Conservation (phyloP, 495 filamentous ascomycete genomes). For the Viridothelium virens region DNA sequence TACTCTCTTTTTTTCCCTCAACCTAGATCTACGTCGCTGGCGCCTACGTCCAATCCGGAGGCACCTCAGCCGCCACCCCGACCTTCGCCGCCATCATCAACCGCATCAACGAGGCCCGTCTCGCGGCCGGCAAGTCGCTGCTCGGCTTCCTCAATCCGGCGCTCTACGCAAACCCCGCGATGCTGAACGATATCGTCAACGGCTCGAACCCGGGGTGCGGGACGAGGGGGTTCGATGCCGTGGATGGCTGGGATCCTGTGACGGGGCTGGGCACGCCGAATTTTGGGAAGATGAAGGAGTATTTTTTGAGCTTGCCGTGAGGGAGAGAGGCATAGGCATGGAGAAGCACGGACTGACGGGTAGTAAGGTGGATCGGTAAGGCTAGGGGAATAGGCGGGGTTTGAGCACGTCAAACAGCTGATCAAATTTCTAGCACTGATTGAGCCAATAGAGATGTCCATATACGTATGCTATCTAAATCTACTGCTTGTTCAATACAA, state of each 20-base stretch:
- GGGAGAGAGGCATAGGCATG: no score
- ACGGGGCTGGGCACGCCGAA: slow-evolving; percentile 16
- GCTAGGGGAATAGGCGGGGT: no score
- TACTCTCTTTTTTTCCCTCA: no score
- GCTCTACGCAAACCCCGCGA: slow-evolving; percentile 18
- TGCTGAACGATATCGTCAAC: slow-evolving; percentile 22
- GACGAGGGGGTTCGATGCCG: slow-evolving; percentile 14
- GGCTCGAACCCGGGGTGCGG: slow-evolving; percentile 21
- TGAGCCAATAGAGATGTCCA: no score
- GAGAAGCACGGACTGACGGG: no score
- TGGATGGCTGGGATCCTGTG: slow-evolving; percentile 18
- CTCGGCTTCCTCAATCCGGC: slow-evolving; percentile 24
- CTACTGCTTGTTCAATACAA: no score
- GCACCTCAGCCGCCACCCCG: slow-evolving; percentile 16
- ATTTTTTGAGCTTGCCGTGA: slow-evolving; percentile 18
- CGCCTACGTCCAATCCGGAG: background rate
- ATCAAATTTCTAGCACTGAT: no score
- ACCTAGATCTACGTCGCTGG: background rate
- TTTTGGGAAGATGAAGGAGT: slow-evolving; percentile 28
- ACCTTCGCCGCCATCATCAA: slow-evolving; percentile 21
- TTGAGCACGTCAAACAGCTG: no score
- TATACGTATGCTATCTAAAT: no score
- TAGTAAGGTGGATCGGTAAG: no score
- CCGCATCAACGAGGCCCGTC: slow-evolving; percentile 21
- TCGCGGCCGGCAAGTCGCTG: slow-evolving; percentile 17